A percentile compares a stretch with the other conserved stretches of the same genome.
Evolutionary conservation across 148 eudicot genomes (phyloP).

Genomic region (Salicornia ramosissima): DNA sequence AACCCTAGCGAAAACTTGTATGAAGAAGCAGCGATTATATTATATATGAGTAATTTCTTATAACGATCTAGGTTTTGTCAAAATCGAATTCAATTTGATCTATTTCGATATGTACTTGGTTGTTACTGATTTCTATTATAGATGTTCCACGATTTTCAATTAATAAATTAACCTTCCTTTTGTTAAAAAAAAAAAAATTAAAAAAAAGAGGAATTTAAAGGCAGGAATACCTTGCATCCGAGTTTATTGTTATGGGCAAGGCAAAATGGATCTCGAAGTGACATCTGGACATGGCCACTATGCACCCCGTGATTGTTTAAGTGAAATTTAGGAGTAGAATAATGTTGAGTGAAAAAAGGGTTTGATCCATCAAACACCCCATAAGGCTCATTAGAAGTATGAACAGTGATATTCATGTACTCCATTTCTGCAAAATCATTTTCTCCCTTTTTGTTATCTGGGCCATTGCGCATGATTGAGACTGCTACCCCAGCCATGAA

Average conservation of each 20-base stretch:
- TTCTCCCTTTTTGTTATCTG: constrained; percentile 32
- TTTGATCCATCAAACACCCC: constrained; percentile 74
- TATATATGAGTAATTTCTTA: no score
- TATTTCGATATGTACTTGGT: no score
- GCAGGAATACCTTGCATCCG: constrained; percentile 68
- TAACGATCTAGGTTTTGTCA: no score
- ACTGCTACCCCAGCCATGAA: constrained; percentile 63
- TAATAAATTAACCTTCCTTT: no score
- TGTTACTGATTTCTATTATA: no score
- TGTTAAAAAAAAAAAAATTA: no score
- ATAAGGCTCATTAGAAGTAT: constrained; percentile 78
- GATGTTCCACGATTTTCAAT: no score
- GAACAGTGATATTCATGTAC: constrained; percentile 66
- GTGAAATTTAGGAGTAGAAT: constrained; percentile 42
- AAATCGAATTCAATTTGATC: no score
- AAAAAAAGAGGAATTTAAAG: no score
- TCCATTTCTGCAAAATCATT: constrained; percentile 79
- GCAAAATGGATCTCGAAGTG: constrained; percentile 73
- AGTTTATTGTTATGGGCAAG: constrained; percentile 47
- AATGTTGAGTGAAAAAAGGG: constrained; percentile 53
- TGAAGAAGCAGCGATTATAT: no score
- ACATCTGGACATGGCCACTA: constrained; percentile 75
- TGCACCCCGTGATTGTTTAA: constrained; percentile 53
- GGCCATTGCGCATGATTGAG: constrained; percentile 51
- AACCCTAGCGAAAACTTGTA: no score